Evolutionary conservation across 2,329 filamentous ascomycete species (phyloP).

Genomic region (Lasiodiplodia hormozganensis): DNA sequence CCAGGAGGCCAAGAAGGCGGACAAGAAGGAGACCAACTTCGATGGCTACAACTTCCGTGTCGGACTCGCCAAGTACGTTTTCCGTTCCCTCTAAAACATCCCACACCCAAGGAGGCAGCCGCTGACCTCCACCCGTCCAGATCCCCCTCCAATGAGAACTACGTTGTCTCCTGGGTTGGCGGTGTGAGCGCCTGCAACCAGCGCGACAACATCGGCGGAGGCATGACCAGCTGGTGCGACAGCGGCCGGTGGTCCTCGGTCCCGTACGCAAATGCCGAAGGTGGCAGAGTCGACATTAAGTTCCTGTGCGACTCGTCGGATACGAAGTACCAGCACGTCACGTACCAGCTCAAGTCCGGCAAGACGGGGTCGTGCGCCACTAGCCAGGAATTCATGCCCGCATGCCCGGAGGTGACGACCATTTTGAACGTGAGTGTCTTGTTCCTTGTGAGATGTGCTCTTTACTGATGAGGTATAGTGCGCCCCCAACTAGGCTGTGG

Average conservation of each 20-base stretch:
- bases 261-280: neutral
- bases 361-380: neutral
- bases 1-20: neutral
- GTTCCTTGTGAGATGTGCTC: too few relatives aligned
- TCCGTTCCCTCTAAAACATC: neutral
- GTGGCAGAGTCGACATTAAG: neutral
- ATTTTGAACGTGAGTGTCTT: too few relatives aligned
- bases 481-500: too few relatives aligned
- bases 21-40: neutral
- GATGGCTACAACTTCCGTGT: neutral
- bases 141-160: neutral
- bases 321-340: neutral
- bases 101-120: neutral
- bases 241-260: neutral
- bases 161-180: neutral
- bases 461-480: too few relatives aligned
- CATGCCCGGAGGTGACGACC: too few relatives aligned
- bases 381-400: too few relatives aligned
- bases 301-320: neutral
- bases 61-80: neutral
- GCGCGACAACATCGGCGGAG: neutral
- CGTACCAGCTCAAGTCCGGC: neutral
- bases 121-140: too few relatives aligned
- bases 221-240: constrained; percentile 5
- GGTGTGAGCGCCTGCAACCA: neutral